phyloP scores from a whole-genome alignment of 495 filamentous ascomycete genomes.

The Viridothelium virens region DNA sequence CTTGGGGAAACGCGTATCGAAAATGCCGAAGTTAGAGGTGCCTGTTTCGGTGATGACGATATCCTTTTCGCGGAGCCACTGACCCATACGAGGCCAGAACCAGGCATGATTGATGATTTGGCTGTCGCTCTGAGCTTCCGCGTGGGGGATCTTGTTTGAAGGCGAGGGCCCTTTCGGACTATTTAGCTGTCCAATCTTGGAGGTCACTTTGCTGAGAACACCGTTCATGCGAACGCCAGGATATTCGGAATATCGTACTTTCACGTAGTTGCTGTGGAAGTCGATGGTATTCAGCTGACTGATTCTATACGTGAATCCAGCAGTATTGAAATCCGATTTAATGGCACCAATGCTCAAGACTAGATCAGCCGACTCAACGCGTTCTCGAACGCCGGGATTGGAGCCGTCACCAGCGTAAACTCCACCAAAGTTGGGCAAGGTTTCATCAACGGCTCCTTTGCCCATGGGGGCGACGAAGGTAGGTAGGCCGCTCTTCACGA shows the following conservation, averaged over 20 bases:
- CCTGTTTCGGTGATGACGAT: conserved; percentile 84
- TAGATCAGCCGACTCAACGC: conserved; percentile 73
- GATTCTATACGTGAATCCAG: conserved; percentile 79
- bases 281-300: conserved; percentile 79
- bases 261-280: conserved; percentile 71
- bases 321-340: conserved; percentile 85
- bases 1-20: conserved; percentile 74
- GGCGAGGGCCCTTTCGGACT: conserved; percentile 34
- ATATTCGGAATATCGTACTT: conserved; percentile 54
- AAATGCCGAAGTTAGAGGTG: conserved; percentile 83
- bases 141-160: conserved; percentile 51
- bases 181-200: conserved; percentile 50
- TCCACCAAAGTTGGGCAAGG: conserved; percentile 65
- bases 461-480: conserved; percentile 90
- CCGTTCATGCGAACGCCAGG: conserved; percentile 78
- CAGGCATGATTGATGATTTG: conserved; percentile 70
- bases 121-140: conserved; percentile 40
- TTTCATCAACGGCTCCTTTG: conserved; percentile 80
- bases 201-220: conserved; percentile 67
- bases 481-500: conserved; percentile 67
- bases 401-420: conserved; percentile 83
- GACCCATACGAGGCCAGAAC: conserved; percentile 76
- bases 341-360: conserved; percentile 78
- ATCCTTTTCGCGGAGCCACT: conserved; percentile 68
- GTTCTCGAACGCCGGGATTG: conserved; percentile 58